These are phyloP conservation scores for Citrullus colocynthis DNA, from an alignment of 306 rosid genomes.

Conservation along the genomic window DNA sequence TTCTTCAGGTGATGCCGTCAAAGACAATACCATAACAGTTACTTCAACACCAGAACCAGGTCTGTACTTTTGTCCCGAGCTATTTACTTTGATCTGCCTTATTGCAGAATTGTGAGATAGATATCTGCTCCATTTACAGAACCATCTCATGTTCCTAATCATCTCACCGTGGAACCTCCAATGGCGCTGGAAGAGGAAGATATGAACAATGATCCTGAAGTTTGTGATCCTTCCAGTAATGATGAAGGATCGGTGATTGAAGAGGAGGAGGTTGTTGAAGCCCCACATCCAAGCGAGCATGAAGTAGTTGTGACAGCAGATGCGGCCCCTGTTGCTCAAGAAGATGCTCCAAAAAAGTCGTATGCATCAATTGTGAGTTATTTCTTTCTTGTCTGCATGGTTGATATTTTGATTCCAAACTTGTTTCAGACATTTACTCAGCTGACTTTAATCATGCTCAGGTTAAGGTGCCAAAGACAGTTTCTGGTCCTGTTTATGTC, in stretches of 20 bases:
- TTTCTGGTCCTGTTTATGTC: conserved; percentile 34
- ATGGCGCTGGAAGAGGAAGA: conserved; percentile 42
- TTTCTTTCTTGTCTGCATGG: conserved; percentile 5
- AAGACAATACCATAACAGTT: conserved; percentile 37
- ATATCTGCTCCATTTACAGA: conserved; percentile 33
- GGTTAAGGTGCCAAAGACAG: conserved; percentile 58
- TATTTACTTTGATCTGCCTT: not conserved
- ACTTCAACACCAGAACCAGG: conserved; percentile 49
- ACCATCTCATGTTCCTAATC: conserved; percentile 38
- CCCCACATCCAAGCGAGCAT: conserved; percentile 27
- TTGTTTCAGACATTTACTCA: conserved; percentile 1
- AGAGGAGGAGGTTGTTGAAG: conserved; percentile 52
- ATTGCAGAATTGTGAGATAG: conserved; percentile 6
- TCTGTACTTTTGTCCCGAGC: conserved; percentile 7
- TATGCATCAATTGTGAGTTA: conserved; percentile 86
- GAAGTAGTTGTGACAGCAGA: conserved; percentile 29
- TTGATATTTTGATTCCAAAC: not conserved
- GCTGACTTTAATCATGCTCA: conserved; percentile 17
- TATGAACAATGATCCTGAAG: conserved; percentile 52
- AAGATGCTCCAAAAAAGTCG: conserved; percentile 61
- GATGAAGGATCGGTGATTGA: conserved; percentile 59
- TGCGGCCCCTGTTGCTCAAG: conserved; percentile 45
- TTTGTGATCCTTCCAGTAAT: conserved; percentile 47
- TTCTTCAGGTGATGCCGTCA: conserved; percentile 24
- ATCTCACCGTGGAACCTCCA: conserved; percentile 38